Evolutionary conservation across 257 asterid species (phyloP), one percentile per base, ranked within the genome.

Genomic region (Fraxinus quadrangulata): DNA sequence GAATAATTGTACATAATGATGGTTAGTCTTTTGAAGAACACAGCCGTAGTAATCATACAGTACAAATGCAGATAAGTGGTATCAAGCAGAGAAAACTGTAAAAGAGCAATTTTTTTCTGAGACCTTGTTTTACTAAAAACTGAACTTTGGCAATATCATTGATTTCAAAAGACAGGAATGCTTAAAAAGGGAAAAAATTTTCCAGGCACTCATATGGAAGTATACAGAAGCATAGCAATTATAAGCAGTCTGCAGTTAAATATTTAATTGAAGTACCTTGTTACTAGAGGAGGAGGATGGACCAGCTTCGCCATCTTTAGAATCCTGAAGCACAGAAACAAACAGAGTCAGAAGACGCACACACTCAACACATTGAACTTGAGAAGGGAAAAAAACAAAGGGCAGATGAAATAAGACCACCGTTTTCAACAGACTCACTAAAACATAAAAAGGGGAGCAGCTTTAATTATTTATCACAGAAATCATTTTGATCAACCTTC

Each of bases 241-340:
- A 63, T 63, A 63, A 24, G 69, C 33, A 63, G 36, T 12, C 6
- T 0, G 19, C 16, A 9, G 17, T 63, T 63, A 71, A 49, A 28
- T 30, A 37, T 49, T 7, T 36, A 34, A 5, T 40, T n/a, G 26
- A 76, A 30, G 66, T 79, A 87, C 98, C 93, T 89, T 81, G 69
- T 89, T 87, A 26, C 73, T 77, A 47, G 85, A 75, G 67, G 89
- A 76, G 11, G 95, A 42, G 49, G 49, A 56, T 30, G 81, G 72
- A 49, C 82, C 92, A 71, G 83, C 84, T 54, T 84, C 92, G 30
- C 71, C 86, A 76, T 85, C 83, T 13, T 79, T 83, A 70, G 85
- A 74, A 47, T 74, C 87, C 94, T 89, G 86, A 74, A 61, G 28
- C 51, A 54, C 39, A 40, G 19, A 49, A 77, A 75, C 2, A 66